Conservation (phyloP, 306 rosid genomes). For the Cercis canadensis region DNA sequence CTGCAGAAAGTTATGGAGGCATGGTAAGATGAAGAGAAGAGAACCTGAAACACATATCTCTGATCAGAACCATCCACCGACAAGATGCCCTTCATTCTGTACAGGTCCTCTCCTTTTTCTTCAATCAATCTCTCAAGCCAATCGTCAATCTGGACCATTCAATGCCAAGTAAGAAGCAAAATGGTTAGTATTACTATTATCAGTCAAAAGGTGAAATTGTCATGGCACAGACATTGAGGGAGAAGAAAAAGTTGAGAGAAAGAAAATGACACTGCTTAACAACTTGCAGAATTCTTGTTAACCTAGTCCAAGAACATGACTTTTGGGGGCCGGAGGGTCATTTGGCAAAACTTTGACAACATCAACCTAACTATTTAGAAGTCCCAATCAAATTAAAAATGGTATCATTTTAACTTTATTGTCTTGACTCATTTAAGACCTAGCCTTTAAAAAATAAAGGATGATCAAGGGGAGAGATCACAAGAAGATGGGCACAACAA, state of each 20-base stretch:
- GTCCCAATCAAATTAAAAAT: no score
- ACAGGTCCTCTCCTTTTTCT: constrained; percentile 93
- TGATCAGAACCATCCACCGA: constrained; percentile 73
- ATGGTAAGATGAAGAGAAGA: constrained; percentile 19
- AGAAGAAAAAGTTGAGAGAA: neutral
- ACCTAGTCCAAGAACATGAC: neutral
- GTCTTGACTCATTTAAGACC: constrained; percentile 12
- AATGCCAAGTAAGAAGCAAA: constrained; percentile 8
- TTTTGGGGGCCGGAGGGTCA: constrained; percentile 15
- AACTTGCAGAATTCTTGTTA: neutral
- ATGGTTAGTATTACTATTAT: neutral
- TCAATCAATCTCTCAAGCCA: constrained; percentile 90
- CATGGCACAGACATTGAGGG: neutral
- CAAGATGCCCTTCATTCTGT: constrained; percentile 91
- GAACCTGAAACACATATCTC: constrained; percentile 85
- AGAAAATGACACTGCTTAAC: neutral
- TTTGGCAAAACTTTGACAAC: neutral
- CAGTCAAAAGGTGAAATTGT: neutral
- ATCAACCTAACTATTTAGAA: neutral
- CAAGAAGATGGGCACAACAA: no score
- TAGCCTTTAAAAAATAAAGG: neutral
- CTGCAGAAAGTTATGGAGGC: constrained; percentile 5
- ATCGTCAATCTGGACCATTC: constrained; percentile 68
- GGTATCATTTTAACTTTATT: neutral
- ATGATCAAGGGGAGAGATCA: neutral